Percentiles rank a stretch among this genome's conserved stretches.
Conservation (phyloP, 1,284 basidiomycete genomes). For the Porodaedalea pini region DNA sequence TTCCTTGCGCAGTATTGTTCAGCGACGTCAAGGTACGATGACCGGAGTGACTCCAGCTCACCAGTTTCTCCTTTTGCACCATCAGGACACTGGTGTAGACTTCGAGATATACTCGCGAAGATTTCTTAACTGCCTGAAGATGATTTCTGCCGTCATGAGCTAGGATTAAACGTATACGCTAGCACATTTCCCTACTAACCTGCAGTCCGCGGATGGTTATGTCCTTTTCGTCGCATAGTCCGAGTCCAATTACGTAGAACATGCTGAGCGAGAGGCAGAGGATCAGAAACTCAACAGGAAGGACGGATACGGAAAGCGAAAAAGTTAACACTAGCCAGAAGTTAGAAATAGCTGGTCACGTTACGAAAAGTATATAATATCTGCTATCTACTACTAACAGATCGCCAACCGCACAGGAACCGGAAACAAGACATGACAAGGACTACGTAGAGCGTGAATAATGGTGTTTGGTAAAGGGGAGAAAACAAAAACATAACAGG, state of each 20-base stretch:
- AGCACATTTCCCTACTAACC: slow-evolving; percentile 38
- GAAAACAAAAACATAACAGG: too few species aligned
- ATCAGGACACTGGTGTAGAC: slow-evolving; percentile 94
- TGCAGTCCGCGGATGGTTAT: slow-evolving; percentile 92
- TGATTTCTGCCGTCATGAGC: slow-evolving; percentile 8
- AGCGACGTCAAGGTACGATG: not conserved
- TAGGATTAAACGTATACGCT: not conserved
- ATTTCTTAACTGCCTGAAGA: slow-evolving; percentile 70
- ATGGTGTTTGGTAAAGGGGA: too few species aligned
- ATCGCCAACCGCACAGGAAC: too few species aligned
- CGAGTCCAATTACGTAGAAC: slow-evolving; percentile 91
- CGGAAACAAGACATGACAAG: too few species aligned
- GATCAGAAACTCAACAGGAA: not conserved
- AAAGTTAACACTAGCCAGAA: not conserved
- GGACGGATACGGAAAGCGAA: not conserved
- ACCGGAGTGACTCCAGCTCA: slow-evolving; percentile 37
- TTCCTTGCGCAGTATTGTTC: slow-evolving; percentile 55
- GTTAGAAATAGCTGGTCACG: not conserved
- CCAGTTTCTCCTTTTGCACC: slow-evolving; percentile 80
- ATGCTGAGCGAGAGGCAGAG: too few species aligned
- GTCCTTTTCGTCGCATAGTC: slow-evolving; percentile 92
- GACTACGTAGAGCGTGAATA: too few species aligned
- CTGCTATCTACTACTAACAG: too few species aligned
- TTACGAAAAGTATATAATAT: too few species aligned
- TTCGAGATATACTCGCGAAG: slow-evolving; percentile 85